Evolutionary conservation across 2,329 filamentous ascomycete genomes (phyloP), one percentile per base, ranked within the genome.

Genomic region (Xylariaceae sp.): DNA sequence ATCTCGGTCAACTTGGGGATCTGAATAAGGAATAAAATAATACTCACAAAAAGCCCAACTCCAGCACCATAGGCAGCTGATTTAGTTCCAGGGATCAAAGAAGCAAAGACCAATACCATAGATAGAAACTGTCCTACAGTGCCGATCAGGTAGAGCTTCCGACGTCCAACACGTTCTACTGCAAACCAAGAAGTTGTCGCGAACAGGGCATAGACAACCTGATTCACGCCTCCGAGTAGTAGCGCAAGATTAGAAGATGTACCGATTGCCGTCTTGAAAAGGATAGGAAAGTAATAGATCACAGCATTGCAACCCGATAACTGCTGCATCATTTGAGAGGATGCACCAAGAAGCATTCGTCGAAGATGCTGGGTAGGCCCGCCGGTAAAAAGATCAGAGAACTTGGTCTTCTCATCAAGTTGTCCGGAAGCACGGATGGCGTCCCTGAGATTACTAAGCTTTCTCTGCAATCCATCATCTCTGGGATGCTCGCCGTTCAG

Each of bases 341-440:
- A 74, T 0, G 75, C 71, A 4, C 80, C 81, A 6, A 85, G 71
- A 29, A 83, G 47, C 68, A 84, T 78, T 22, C 82, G 74, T 4
- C 81, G 75, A 63, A 83, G 75, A 55, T 84, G 78, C 63, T 85
- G 81, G 0, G 77, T 82, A 59, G 78, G 80, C 47, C 81, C 80
- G 38, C 72, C 70, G 2, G 79, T 82, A 56, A 82, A 73, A 3
- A 83, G 70, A 2, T 76, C 73, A 45, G 45, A 52, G 17, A 64
- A 55, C 10, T 55, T 52, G 2, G 62, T 64, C 25, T 57, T 54
- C 33, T 62, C 61, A 12, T 60, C 60, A 1, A 49, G 47, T 42
- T 64, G 61, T 10, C 63, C 63, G 5, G 62, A 58, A 7, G 58
- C 57, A 3, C 55, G 53, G 42, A 65, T 62, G 6, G 63, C 63